Conservation (phyloP, 225 moss, liverwort and hornwort species). For the Anthoceros angustus region DNA sequence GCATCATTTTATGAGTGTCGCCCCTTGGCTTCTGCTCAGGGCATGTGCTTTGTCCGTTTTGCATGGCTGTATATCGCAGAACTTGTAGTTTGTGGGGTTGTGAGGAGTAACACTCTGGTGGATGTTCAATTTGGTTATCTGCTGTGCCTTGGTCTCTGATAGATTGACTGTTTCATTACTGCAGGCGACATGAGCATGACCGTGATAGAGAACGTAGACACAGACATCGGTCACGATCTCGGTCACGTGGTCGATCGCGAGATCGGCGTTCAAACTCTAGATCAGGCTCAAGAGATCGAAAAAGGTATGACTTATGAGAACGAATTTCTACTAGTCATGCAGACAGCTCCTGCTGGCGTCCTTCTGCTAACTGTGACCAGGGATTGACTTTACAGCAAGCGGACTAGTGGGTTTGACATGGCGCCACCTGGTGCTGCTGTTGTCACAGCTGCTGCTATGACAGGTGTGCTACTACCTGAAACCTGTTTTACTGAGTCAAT, state of each 20-base stretch:
- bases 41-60: too few species aligned
- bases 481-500: neutral
- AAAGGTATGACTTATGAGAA: conserved; percentile 28
- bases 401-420: conserved; percentile 87
- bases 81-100: too few species aligned
- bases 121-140: neutral
- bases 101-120: neutral
- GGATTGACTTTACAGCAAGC: conserved; percentile 42
- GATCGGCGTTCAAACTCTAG: conserved; percentile 34
- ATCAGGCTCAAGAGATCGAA: conserved; percentile 50
- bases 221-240: conserved; percentile 42
- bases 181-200: conserved; percentile 62
- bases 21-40: too few species aligned
- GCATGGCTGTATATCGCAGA: too few species aligned
- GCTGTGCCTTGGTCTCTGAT: conserved; percentile 9
- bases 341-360: neutral
- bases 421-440: conserved; percentile 71
- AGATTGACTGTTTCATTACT: neutral
- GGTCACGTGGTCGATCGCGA: conserved; percentile 34
- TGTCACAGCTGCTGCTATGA: conserved; percentile 45
- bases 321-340: conserved; percentile 7
- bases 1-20: neutral
- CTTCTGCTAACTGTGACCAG: neutral
- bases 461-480: conserved; percentile 46
- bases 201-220: conserved; percentile 86